Evolutionary conservation across 495 filamentous ascomycete genomes (phyloP), one percentile per base, ranked within the genome.

Genomic region (Penicillium cinerascens): DNA sequence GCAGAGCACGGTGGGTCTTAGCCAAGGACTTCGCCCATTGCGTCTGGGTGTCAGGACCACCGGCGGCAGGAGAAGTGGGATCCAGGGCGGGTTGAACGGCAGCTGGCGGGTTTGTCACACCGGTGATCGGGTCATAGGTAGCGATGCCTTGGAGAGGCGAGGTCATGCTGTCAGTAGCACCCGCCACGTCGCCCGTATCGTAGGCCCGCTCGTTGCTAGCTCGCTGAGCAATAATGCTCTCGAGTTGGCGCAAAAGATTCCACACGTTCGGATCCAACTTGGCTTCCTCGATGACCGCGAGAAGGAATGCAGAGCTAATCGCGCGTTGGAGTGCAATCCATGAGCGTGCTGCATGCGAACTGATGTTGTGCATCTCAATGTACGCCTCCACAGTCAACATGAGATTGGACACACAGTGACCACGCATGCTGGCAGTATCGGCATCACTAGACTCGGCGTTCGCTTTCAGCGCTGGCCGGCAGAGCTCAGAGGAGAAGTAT

Each of bases 401-500:
- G 21, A 78, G 54, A 38, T 70, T 72, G 15, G 49, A 38, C 7
- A 78, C 55, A 42, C 74, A 77, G 23, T 76, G 72, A 21, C 64
- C 61, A 6, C 76, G 73, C 61, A 84, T 73, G 9, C 66, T 65
- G 15, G 71, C 64, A 5, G 66, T 68, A 8, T 66, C 52, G 16
- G 76, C 67, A 23, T 75, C 66, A 25, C 63, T 59, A 10, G 65
- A 23, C 39, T 72, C 65, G 42, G 49, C 53, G 22, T 58, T 38
- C 10, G 64, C 51, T 47, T 78, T 81, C 54, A 85, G 73, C 41
- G 81, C 75, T 45, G 79, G 79, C 36, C 81, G 77, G 61, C 78
- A 83, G 49, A 85, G 76, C 60, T 83, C 81, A 11, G 82, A 83
- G 11, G 74, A 69, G 47, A 82, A 75, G 61, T 83, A 85, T 3